These are phyloP conservation scores for Meyerozyma guilliermondii DNA, from an alignment of 1,139 yeast species.

Conservation along the genomic window DNA sequence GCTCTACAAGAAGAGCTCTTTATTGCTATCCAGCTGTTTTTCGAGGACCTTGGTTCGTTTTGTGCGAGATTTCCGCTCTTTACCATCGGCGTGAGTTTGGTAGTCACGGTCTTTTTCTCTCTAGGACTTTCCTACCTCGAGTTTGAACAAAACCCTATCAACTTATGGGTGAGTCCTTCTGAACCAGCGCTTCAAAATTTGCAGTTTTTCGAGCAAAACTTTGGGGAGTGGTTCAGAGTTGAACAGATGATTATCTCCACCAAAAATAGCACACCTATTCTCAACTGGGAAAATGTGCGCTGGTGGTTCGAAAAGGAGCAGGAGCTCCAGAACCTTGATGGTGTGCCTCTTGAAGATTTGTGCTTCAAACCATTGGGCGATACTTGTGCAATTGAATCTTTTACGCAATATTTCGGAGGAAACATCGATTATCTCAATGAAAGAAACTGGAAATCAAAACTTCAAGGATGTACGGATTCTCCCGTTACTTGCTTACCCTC, in stretches of 20 bases:
- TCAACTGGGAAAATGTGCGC: slow-evolving; percentile 57
- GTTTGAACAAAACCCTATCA: slow-evolving; percentile 74
- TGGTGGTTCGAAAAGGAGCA: slow-evolving; percentile 88
- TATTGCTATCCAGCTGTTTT: slow-evolving; percentile 24
- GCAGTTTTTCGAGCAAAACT: slow-evolving; percentile 65
- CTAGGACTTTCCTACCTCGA: slow-evolving; percentile 49
- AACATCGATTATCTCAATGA: slow-evolving; percentile 47
- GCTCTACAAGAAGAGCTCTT: slow-evolving; percentile 9
- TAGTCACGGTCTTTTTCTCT: slow-evolving; percentile 43
- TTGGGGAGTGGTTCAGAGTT: slow-evolving; percentile 89
- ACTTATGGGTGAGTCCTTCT: slow-evolving; percentile 82
- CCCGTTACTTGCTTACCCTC: slow-evolving; percentile 90
- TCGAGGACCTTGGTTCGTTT: slow-evolving; percentile 41
- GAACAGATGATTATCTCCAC: slow-evolving; percentile 80
- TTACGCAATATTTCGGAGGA: slow-evolving; percentile 83
- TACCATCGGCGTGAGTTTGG: slow-evolving; percentile 43
- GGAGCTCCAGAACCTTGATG: slow-evolving; percentile 36
- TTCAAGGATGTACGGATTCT: slow-evolving; percentile 60
- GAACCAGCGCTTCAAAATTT: slow-evolving; percentile 72
- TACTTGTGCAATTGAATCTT: slow-evolving; percentile 83
- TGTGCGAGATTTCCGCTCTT: slow-evolving; percentile 58
- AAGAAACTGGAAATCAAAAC: slow-evolving; percentile 47
- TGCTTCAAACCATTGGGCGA: slow-evolving; percentile 81
- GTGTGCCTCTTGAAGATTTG: slow-evolving; percentile 50
- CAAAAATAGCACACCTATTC: slow-evolving; percentile 51